phyloP scores from a whole-genome alignment of 345 rosid species.

The Iberis pinnata region DNA sequence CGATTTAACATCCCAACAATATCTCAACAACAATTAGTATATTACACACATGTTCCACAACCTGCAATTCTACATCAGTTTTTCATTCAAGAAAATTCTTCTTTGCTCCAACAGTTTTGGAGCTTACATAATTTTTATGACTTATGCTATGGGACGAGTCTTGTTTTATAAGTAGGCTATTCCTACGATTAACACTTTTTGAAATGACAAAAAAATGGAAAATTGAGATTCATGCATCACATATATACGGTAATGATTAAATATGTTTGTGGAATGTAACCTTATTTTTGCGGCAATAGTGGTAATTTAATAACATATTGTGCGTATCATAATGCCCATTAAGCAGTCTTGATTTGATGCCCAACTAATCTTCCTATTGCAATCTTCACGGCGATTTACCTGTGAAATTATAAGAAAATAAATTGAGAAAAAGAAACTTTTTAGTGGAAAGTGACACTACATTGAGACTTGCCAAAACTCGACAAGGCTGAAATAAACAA shows the following conservation, averaged over 20 bases:
- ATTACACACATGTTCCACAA: too few relatives aligned
- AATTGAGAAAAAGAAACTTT: slow-evolving; percentile 14
- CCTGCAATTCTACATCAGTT: too few relatives aligned
- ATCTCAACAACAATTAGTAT: too few relatives aligned
- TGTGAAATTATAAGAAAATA: slow-evolving; percentile 7
- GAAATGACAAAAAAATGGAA: background rate
- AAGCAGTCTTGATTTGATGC: slow-evolving; percentile 19
- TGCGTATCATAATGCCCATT: slow-evolving; percentile 22
- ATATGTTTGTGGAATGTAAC: slow-evolving; percentile 28
- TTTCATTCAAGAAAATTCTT: too few relatives aligned
- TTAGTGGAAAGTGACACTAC: slow-evolving; percentile 36
- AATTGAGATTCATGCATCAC: slow-evolving; percentile 12
- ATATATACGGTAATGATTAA: slow-evolving; percentile 20
- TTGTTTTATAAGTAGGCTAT: too few relatives aligned
- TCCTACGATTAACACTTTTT: too few relatives aligned
- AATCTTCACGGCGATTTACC: slow-evolving; percentile 33
- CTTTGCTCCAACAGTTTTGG: too few relatives aligned
- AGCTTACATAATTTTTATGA: too few relatives aligned
- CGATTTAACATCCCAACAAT: too few relatives aligned
- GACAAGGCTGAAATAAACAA: slow-evolving; percentile 30
- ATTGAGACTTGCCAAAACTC: slow-evolving; percentile 29
- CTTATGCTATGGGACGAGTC: too few relatives aligned
- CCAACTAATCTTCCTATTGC: slow-evolving; percentile 25
- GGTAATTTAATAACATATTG: slow-evolving; percentile 18
- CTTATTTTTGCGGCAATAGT: slow-evolving; percentile 28